Evolutionary conservation across 345 rosid genomes (phyloP).

Genomic region (Laguncularia racemosa): DNA sequence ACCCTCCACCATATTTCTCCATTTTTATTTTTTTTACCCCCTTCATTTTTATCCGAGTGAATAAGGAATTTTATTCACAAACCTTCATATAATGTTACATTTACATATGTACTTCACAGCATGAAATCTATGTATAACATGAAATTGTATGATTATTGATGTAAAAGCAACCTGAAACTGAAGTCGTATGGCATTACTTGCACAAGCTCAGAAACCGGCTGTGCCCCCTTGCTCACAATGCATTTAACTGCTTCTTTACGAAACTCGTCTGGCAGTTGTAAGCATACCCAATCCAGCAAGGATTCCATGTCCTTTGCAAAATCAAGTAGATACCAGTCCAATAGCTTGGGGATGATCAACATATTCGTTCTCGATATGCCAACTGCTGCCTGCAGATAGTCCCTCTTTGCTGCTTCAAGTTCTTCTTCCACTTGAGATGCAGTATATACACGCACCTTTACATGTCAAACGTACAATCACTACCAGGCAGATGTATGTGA

Average conservation of each 20-base stretch:
- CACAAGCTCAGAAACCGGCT: conserved; percentile 42
- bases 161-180: conserved; percentile 63
- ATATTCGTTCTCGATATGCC: conserved; percentile 63
- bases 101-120: too few relatives aligned
- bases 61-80: too few relatives aligned
- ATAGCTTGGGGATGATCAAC: conserved; percentile 68
- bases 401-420: conserved; percentile 69
- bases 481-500: too few relatives aligned
- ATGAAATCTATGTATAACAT: too few relatives aligned
- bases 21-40: too few relatives aligned
- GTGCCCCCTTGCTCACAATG: conserved; percentile 40
- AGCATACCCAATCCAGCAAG: conserved; percentile 76
- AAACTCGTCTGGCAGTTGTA: conserved; percentile 60
- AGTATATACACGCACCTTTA: conserved; percentile 81
- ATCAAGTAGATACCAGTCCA: conserved; percentile 90
- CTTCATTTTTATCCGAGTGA: too few relatives aligned
- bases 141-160: conserved; percentile 10
- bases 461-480: neutral
- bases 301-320: conserved; percentile 82
- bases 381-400: conserved; percentile 74
- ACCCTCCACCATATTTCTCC: too few relatives aligned
- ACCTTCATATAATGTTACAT: too few relatives aligned
- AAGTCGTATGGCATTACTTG: conserved; percentile 82
- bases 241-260: conserved; percentile 54
- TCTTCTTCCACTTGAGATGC: conserved; percentile 65